Base-by-base conservation (phyloP, 2,329 filamentous ascomycete genomes). In the Cryphonectria japonica region DNA sequence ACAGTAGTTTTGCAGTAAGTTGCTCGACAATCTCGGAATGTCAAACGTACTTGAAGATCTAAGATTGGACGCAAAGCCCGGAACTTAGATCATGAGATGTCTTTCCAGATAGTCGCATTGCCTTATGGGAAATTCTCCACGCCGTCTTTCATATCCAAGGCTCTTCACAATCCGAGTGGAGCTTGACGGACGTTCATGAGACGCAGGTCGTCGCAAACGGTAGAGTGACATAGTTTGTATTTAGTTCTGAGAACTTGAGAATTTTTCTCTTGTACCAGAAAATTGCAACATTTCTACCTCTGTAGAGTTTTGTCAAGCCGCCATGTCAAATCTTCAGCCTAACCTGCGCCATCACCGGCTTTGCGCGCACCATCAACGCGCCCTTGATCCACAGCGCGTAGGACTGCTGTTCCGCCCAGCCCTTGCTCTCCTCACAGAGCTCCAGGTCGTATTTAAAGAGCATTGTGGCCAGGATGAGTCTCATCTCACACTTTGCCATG, bases 1-100 rank as follows among this genome's bases (percentile, higher is more conserved):
- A 72, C 19, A 78, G 72, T 43, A 74, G 75, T 16, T 77, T 79
- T 4, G 74, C 73, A 70, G 76, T 78, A 67, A 79, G 79, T 22
- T 78, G 73, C 70, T 76, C 68, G 22, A 76, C 70, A 29, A 69
- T 74, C n/a, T 74, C 75, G 11, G 66, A 50, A 6, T 76, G 71
- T 29, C 72, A 75, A 3, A 74, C 80, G 50, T 78, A 74, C 13
- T 83, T 78, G 72, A 85, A 84, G 5, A 80, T 81, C 39, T 85
- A 77, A 0, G 84, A 84, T 0, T 85, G 78, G 43, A 77, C 79
- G 76, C 5, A 85, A 84, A n/a, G 79, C 77, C 6, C 84, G 80
- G 59, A 80, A 0, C 19, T 22, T 22, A 50, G 19, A 22, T 7
- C 22, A 50, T 29, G 19, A n/a, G n/a, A 29, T 14, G 29, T 32